Conservation (phyloP, 768 basidiomycete genomes). For the Boletus rex-veris region DNA sequence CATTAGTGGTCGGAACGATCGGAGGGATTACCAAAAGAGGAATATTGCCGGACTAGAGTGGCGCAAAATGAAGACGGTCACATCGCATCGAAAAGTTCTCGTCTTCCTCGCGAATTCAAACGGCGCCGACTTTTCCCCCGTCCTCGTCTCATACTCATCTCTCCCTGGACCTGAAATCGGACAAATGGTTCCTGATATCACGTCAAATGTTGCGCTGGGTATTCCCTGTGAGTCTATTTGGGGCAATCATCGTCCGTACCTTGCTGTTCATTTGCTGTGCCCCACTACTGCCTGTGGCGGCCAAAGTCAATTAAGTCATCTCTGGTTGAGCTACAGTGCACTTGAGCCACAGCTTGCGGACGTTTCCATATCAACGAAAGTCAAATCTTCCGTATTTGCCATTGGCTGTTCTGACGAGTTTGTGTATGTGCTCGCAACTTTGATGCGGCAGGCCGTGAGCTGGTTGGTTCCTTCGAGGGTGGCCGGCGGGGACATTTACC, state of each 20-base stretch:
- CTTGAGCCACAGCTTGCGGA: not conserved
- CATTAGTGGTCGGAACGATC: too few relatives aligned
- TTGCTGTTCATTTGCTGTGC: slow-evolving; percentile 19
- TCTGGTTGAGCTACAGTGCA: not conserved
- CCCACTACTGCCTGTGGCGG: not conserved
- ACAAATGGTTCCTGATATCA: too few relatives aligned
- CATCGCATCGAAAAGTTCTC: too few relatives aligned
- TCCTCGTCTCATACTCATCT: too few relatives aligned
- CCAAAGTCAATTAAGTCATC: not conserved
- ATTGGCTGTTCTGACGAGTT: not conserved
- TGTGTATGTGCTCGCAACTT: not conserved
- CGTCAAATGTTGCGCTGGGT: not conserved
- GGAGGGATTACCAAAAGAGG: too few relatives aligned
- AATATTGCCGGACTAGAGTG: too few relatives aligned
- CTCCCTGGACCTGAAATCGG: too few relatives aligned
- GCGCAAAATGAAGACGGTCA: too few relatives aligned
- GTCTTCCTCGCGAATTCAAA: too few relatives aligned
- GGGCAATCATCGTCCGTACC: not conserved
- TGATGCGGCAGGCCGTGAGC: not conserved
- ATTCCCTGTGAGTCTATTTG: not conserved
- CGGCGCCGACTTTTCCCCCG: too few relatives aligned
- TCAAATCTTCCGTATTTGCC: slow-evolving; percentile 5
- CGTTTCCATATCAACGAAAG: slow-evolving; percentile 18
- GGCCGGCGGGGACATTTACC: not conserved
- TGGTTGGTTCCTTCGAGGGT: not conserved